These are phyloP conservation scores for Coniochaeta ligniaria DNA, from an alignment of 2,329 filamentous ascomycete species.

Conservation along the genomic window DNA sequence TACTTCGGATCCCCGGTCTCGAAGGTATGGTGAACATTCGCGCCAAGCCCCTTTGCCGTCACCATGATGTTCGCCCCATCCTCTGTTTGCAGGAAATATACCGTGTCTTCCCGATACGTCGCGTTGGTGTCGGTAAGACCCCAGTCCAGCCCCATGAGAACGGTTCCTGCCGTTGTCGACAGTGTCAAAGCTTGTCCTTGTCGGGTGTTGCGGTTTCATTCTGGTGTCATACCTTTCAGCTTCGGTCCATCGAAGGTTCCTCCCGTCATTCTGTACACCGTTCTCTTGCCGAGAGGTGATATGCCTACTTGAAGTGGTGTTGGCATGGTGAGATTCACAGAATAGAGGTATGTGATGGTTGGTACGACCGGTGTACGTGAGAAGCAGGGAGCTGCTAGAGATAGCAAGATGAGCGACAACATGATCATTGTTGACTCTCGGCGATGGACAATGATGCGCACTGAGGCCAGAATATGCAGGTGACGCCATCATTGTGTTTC, in stretches of 20 bases:
- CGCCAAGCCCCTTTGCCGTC: background rate
- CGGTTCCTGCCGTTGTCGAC: background rate
- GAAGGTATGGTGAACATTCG: background rate
- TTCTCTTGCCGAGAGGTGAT: background rate
- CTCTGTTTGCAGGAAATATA: background rate
- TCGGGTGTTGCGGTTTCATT: background rate
- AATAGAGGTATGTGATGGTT: background rate
- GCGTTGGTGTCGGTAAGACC: background rate
- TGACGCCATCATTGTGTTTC: background rate
- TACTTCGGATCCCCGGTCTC: background rate
- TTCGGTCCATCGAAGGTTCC: background rate
- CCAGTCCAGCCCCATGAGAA: background rate
- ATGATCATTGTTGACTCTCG: background rate
- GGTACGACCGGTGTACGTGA: background rate
- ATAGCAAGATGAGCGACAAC: background rate
- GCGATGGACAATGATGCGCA: background rate
- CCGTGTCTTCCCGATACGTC: background rate
- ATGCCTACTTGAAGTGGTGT: background rate
- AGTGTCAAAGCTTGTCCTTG: background rate
- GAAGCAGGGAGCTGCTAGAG: background rate
- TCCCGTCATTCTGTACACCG: background rate
- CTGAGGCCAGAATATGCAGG: background rate
- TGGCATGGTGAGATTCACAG: background rate
- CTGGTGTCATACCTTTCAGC: background rate
- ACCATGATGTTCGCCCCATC: conserved; percentile 1